Evolutionary conservation across 805 yeast species (phyloP), one percentile per base, ranked within the genome.

Genomic region (Scheffersomyces ergatensis): DNA sequence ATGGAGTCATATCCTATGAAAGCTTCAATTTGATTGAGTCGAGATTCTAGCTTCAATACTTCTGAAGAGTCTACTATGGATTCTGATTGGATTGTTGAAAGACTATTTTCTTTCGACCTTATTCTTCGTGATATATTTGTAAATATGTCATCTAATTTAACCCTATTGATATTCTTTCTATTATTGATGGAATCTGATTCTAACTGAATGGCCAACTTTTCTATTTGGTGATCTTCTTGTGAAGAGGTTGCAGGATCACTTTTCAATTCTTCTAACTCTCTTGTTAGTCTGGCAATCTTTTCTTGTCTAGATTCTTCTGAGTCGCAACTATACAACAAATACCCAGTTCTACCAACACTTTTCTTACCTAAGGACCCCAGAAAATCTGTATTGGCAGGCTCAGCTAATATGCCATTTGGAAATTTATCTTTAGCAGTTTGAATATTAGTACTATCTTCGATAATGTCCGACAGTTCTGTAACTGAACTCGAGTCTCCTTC

Each of bases 271-370:
- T 56, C 56, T 32, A 74, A 43, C 42, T 74, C 79, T 11, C 55
- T 49, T 5, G 57, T 48, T 21, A 74, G 63, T 33, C 78, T 45
- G 6, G 58, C 57, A 26, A 74, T 38, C 43, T 59, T 65, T 52
- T 70, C 72, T 25, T 54, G 66, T 16, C 49, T 47, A 0, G 74
- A 64, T 45, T 74, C 78, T 19, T 50, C 55, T 11, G 55, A 54
- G 13, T 39, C 29, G 14, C 30, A 13, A 29, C 11, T 15, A 5
- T 14, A 14, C 18, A 29, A 29, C 11, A 29, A 7, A 29, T 29
- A 29, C 6, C 32, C 32, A 14, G 18, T 29, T 14, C 18, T 7
- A 4, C 32, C 32, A 3, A 29, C n/a, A 5, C 9, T 6, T 15
- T 14, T 29, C 5, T 15, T n/a, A 15, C 18, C 18, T n/a, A 29